Evolutionary conservation across 1,284 basidiomycete genomes (phyloP).

Genomic region (Cryptococcus floricola): DNA sequence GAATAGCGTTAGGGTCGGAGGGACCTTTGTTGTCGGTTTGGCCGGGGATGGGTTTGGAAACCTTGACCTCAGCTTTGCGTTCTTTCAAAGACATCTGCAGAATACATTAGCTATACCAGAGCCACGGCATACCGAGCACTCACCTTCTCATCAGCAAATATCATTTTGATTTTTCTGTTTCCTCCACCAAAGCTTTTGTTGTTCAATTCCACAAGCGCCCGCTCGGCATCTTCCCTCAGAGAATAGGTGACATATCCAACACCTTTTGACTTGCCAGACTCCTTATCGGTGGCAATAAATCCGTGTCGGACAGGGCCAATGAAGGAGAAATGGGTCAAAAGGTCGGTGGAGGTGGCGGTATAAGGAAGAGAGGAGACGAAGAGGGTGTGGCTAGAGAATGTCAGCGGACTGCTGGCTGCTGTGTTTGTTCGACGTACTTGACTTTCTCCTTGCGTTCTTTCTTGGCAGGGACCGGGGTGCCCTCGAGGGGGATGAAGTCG

Average conservation of each 20-base stretch:
- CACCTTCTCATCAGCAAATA: constrained; percentile 77
- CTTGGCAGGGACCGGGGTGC: constrained; percentile 7
- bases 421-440: constrained; percentile 26
- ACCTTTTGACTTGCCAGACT: constrained; percentile 81
- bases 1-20: constrained; percentile 68
- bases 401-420: not conserved
- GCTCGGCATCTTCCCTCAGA: constrained; percentile 79
- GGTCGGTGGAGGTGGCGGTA: constrained; percentile 80
- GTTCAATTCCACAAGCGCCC: constrained; percentile 60
- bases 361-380: constrained; percentile 64
- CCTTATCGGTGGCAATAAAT: constrained; percentile 74
- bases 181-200: constrained; percentile 55
- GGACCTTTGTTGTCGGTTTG: constrained; percentile 14
- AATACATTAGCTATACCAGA: not conserved
- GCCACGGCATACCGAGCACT: constrained; percentile 16
- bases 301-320: constrained; percentile 90
- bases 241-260: constrained; percentile 98
- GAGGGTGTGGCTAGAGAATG: constrained; percentile 37
- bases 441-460: constrained; percentile 29
- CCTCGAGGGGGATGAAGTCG: constrained; percentile 36
- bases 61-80: constrained; percentile 8
- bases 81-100: constrained; percentile 12
- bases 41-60: constrained; percentile 6
- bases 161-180: constrained; percentile 66
- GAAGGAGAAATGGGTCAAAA: constrained; percentile 90